phyloP scores from a whole-genome alignment of 2,329 filamentous ascomycete genomes.

The Verticillium klebahnii region DNA sequence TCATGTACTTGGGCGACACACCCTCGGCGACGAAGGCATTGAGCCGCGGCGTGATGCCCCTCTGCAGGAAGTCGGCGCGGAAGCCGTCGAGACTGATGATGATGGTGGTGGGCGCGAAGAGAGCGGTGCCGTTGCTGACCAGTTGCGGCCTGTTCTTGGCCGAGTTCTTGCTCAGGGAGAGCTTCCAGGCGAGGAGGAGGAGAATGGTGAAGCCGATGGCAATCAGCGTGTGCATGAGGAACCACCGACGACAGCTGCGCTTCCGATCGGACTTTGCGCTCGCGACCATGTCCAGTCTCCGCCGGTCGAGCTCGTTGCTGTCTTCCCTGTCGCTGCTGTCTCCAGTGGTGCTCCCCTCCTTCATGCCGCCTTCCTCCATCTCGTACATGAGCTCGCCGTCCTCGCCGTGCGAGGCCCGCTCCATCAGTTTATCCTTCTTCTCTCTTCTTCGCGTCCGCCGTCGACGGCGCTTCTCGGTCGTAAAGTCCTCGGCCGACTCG shows the following conservation, averaged over 20 bases:
- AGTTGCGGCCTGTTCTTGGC: conserved; percentile 29
- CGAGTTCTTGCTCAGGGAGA: conserved; percentile 38
- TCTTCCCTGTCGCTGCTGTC: conserved; percentile 58
- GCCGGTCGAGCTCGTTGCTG: conserved; percentile 54
- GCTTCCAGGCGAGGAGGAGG: conserved; percentile 53
- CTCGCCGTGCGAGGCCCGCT: conserved; percentile 56
- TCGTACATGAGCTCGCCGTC: conserved; percentile 80
- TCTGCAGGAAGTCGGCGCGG: conserved; percentile 84
- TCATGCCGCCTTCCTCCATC: conserved; percentile 77
- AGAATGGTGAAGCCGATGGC: conserved; percentile 51
- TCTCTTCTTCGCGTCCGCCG: conserved; percentile 46
- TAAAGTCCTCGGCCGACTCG: conserved; percentile 44
- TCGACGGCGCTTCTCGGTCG: conserved; percentile 46
- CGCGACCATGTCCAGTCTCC: conserved; percentile 42
- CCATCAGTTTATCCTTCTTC: conserved; percentile 48
- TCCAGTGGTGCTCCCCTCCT: conserved; percentile 60
- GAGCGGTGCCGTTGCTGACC: conserved; percentile 76
- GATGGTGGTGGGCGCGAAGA: conserved; percentile 89
- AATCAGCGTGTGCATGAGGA: conserved; percentile 48
- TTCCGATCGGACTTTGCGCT: conserved; percentile 43
- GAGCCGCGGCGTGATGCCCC: conserved; percentile 77
- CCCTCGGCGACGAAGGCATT: conserved; percentile 75
- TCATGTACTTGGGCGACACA: conserved; percentile 88
- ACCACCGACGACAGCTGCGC: conserved; percentile 49
- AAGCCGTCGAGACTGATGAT: conserved; percentile 94